Evolutionary conservation across 2,329 filamentous ascomycete species (phyloP).

Genomic region (Ceratocystis cacaofunesta): DNA sequence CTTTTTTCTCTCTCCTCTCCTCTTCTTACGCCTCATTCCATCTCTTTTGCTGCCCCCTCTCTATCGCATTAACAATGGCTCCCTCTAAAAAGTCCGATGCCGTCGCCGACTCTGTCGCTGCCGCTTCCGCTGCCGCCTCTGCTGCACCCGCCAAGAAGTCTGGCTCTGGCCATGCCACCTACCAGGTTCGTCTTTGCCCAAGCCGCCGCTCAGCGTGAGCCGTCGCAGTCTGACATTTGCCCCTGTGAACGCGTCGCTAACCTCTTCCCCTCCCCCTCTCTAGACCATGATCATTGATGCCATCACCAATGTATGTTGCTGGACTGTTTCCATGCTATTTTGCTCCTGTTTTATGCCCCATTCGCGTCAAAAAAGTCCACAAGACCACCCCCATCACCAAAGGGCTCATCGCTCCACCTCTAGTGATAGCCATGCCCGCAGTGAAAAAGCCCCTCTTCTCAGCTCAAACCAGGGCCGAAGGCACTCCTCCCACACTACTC

Average conservation of each 20-base stretch:
- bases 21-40: background rate
- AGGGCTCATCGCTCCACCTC: background rate
- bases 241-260: constrained; percentile 23
- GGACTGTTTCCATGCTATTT: constrained; percentile 18
- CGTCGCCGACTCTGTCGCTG: constrained; percentile 23
- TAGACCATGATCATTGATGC: constrained; percentile 51
- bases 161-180: constrained; percentile 36
- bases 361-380: constrained; percentile 6
- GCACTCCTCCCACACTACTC: too few relatives aligned
- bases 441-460: background rate
- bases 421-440: background rate
- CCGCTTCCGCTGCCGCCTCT: constrained; percentile 18
- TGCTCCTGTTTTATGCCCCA: constrained; percentile 27
- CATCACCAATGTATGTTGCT: constrained; percentile 41
- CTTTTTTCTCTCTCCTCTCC: background rate
- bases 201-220: background rate
- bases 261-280: constrained; percentile 11
- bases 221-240: constrained; percentile 10
- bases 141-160: constrained; percentile 34
- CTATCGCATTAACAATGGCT: constrained; percentile 34
- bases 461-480: too few relatives aligned
- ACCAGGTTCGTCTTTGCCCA: constrained; percentile 37
- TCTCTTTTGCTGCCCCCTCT: constrained; percentile 1
- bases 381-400: background rate
- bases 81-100: constrained; percentile 39